Percentiles rank a stretch among this genome's conserved stretches.
Conservation (phyloP, 306 rosid genomes). For the Arachis hypogaea region DNA sequence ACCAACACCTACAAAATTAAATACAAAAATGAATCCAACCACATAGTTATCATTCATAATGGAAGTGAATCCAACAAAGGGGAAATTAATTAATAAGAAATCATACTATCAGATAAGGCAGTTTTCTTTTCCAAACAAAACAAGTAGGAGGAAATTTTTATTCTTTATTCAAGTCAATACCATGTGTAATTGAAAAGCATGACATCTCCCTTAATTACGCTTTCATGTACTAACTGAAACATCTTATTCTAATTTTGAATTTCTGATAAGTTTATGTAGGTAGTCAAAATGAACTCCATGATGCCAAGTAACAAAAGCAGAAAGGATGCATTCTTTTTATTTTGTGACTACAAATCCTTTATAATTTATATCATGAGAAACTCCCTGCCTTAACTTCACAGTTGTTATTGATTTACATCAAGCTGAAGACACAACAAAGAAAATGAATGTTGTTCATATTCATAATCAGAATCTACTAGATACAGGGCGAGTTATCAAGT, state of each 20-base stretch:
- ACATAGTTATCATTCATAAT: conserved; percentile 3
- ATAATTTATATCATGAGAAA: conserved; percentile 13
- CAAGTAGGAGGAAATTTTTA: neutral
- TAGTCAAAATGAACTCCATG: conserved; percentile 11
- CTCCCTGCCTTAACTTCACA: conserved; percentile 3
- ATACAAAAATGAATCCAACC: conserved; percentile 42
- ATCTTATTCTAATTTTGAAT: neutral
- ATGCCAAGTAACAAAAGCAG: neutral
- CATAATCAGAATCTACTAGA: conserved; percentile 4
- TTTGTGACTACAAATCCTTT: conserved; percentile 14
- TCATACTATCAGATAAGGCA: neutral
- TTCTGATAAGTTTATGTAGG: conserved; percentile 8
- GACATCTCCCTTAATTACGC: neutral
- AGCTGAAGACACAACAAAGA: neutral
- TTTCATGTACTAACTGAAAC: neutral
- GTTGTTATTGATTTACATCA: neutral
- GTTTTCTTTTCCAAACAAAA: neutral
- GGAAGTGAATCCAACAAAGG: conserved; percentile 18
- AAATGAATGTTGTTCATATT: neutral
- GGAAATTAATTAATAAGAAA: neutral
- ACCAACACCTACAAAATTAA: conserved; percentile 70
- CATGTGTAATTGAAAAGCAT: neutral
- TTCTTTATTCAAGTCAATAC: neutral
- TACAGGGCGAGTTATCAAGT: neutral
- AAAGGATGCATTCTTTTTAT: neutral